Evolutionary conservation across 2,329 filamentous ascomycete genomes (phyloP).

Genomic region (Neonectria hederae): DNA sequence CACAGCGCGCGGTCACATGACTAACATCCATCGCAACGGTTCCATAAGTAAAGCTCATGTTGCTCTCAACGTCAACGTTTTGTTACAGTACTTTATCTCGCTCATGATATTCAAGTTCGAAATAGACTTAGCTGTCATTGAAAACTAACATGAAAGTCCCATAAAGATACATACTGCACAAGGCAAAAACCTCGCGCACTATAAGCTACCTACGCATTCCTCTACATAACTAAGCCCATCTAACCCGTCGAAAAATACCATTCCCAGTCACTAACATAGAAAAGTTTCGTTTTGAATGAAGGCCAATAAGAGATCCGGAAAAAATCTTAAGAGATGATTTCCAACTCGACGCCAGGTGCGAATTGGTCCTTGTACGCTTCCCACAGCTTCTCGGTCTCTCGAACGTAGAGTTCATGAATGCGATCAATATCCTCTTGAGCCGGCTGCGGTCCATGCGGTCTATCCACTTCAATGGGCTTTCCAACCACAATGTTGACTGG

Average conservation of each 20-base stretch:
- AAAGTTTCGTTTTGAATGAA: not conserved
- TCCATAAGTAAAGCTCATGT: too few species aligned
- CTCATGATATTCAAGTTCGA: not conserved
- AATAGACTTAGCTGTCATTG: not conserved
- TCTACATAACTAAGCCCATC: not conserved
- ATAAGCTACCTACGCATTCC: not conserved
- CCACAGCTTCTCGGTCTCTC: slow-evolving; percentile 78
- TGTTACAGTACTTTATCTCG: not conserved
- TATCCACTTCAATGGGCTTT: slow-evolving; percentile 76
- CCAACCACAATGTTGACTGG: slow-evolving; percentile 92
- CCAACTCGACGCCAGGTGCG: slow-evolving; percentile 71
- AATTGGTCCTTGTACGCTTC: slow-evolving; percentile 82
- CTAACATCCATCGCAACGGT: slow-evolving; percentile 8
- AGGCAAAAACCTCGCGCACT: not conserved
- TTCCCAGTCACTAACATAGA: slow-evolving; percentile 4
- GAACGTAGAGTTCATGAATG: slow-evolving; percentile 81
- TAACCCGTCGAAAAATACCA: not conserved
- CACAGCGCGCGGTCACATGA: slow-evolving; percentile 40
- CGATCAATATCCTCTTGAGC: slow-evolving; percentile 80
- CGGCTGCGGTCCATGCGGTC: slow-evolving; percentile 66
- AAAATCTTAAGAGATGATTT: slow-evolving; percentile 66
- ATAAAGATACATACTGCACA: not conserved
- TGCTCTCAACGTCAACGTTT: not conserved
- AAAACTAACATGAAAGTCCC: not conserved
- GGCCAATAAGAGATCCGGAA: not conserved